Evolutionary conservation across 805 yeast genomes (phyloP).

Genomic region (Candida railenensis): DNA sequence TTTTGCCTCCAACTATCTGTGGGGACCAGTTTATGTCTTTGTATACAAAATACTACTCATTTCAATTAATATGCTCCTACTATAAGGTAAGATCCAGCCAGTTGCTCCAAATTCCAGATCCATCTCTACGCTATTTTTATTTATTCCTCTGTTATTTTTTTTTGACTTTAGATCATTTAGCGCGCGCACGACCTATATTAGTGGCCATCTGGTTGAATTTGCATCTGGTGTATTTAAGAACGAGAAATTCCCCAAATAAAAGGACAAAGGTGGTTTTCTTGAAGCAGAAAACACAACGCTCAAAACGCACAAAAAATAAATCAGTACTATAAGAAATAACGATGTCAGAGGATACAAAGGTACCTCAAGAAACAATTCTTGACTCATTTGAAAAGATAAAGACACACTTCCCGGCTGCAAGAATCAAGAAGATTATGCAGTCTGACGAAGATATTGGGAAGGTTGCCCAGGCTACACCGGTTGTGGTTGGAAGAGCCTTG

Average conservation of each 20-base stretch:
- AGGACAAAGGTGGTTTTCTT: not conserved
- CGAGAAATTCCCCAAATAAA: conserved; percentile 7
- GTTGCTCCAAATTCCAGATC: no score
- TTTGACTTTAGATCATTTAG: not conserved
- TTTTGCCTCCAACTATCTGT: conserved; percentile 6
- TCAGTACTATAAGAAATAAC: not conserved
- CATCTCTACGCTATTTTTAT: no score
- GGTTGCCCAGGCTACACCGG: conserved; percentile 98
- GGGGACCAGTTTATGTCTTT: no score
- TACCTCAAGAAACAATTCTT: conserved; percentile 32
- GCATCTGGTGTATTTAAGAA: conserved; percentile 7
- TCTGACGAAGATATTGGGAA: conserved; percentile 98
- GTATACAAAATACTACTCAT: no score
- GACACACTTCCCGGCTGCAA: conserved; percentile 88
- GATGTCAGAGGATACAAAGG: conserved; percentile 11
- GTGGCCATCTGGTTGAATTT: not conserved
- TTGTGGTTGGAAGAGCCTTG: conserved; percentile 93
- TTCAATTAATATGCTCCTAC: no score
- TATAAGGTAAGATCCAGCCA: no score
- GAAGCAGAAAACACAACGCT: not conserved
- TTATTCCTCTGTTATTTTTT: not conserved
- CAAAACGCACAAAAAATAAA: not conserved
- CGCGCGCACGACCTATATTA: conserved; percentile 1
- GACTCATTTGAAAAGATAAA: conserved; percentile 52
- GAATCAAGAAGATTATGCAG: conserved; percentile 96